Percentiles rank a stretch among this genome's conserved stretches.
phyloP scores from a whole-genome alignment of 2,329 filamentous ascomycete species.

The Podosphaera fusca region DNA sequence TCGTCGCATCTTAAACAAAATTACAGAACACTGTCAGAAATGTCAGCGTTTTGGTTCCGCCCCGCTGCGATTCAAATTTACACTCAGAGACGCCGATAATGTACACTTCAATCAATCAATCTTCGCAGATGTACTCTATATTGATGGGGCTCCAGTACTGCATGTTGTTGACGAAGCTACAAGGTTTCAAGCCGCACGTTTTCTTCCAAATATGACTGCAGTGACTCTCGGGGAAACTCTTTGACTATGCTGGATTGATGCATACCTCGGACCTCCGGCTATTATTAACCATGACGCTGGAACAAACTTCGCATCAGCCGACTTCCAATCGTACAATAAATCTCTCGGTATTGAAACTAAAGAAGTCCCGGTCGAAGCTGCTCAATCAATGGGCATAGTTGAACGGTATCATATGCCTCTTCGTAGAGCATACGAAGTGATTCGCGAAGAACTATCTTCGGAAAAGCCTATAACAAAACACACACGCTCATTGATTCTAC shows the following conservation, averaged over 20 bases:
- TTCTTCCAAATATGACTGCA: no score
- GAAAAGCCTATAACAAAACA: no score
- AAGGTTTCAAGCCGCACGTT: no score
- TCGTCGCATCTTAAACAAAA: not conserved
- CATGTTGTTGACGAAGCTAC: no score
- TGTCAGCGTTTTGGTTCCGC: not conserved
- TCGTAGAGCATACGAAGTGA: not conserved
- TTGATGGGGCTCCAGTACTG: no score
- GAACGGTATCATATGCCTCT: not conserved
- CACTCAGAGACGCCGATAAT: not conserved
- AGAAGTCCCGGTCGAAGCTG: not conserved
- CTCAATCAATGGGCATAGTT: not conserved
- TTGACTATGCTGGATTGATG: no score
- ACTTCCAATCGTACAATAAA: not conserved
- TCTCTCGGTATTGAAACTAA: not conserved
- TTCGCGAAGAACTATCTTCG: not conserved
- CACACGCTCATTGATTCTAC: not conserved
- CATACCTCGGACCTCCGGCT: not conserved
- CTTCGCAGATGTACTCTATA: no score
- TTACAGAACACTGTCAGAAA: not conserved
- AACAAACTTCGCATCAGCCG: no score
- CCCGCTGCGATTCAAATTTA: not conserved
- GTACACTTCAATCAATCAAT: slow-evolving; percentile 2
- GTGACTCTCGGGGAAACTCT: no score
- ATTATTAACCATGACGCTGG: not conserved